Conservation (phyloP, 345 rosid species). For the Salix viminalis region DNA sequence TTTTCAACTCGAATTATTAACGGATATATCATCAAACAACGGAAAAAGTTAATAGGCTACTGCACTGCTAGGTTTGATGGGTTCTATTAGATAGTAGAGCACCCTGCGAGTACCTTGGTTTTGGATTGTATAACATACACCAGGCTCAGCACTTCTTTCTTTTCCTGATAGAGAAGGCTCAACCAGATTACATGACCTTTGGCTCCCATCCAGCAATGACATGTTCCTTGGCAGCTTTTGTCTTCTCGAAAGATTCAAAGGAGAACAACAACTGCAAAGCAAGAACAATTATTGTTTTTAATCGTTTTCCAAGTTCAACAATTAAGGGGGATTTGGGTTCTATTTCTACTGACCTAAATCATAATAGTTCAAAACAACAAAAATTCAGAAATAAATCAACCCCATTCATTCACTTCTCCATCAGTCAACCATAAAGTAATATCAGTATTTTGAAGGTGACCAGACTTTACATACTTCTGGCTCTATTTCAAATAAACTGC, state of each 20-base stretch:
- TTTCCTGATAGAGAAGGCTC: background rate
- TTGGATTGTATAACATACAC: background rate
- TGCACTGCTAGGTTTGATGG: background rate
- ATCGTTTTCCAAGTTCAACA: background rate
- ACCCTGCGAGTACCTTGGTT: background rate
- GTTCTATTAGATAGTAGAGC: constrained; percentile 10
- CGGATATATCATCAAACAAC: background rate
- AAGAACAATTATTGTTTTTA: background rate
- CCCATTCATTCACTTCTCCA: background rate
- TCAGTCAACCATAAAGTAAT: background rate
- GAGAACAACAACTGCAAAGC: constrained; percentile 46
- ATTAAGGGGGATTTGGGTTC: background rate
- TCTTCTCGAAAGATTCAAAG: constrained; percentile 64
- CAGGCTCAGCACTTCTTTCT: background rate
- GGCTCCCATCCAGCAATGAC: constrained; percentile 82
- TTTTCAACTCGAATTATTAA: too few relatives aligned
- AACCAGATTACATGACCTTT: constrained; percentile 40
- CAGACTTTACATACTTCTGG: background rate
- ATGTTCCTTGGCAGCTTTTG: constrained; percentile 50
- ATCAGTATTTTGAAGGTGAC: background rate
- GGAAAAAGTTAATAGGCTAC: background rate
- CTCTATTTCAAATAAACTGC: background rate
- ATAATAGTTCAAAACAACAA: background rate
- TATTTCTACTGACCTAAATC: background rate
- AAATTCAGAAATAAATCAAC: background rate